These are phyloP conservation scores for Puccinia hordei DNA, from an alignment of 1,284 basidiomycete genomes.

Conservation along the genomic window DNA sequence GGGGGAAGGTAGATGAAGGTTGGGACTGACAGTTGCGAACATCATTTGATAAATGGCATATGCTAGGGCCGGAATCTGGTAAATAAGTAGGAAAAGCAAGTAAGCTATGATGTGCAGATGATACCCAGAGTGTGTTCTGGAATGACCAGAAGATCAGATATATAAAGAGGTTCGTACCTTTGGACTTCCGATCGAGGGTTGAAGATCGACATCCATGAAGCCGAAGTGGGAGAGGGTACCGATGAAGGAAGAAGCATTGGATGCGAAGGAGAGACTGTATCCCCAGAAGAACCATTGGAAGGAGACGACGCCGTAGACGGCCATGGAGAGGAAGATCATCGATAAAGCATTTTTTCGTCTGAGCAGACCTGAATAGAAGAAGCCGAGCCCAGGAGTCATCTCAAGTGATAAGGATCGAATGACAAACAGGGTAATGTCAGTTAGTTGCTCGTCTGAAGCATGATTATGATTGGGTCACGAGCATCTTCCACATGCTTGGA, in stretches of 20 bases:
- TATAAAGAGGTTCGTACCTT: conserved; percentile 11
- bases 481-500: not conserved
- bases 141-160: too few species aligned
- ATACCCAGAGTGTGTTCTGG: too few species aligned
- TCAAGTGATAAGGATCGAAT: conserved; percentile 13
- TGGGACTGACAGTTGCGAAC: conserved; percentile 77
- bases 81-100: conserved; percentile 71
- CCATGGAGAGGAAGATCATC: conserved; percentile 84
- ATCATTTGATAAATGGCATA: conserved; percentile 89
- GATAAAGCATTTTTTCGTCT: conserved; percentile 87
- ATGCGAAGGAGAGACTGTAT: conserved; percentile 39
- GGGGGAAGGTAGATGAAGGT: conserved; percentile 9
- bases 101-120: conserved; percentile 60
- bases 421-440: not conserved
- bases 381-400: conserved; percentile 58
- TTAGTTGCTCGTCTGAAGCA: not conserved
- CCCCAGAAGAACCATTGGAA: conserved; percentile 65
- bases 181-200: conserved; percentile 42
- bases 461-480: too few species aligned
- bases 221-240: conserved; percentile 49
- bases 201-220: conserved; percentile 50
- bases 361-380: conserved; percentile 81
- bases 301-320: conserved; percentile 72
- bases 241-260: conserved; percentile 47
- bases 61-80: conserved; percentile 70